Evolutionary conservation across 352 stramenopile genomes (phyloP), one percentile per base, ranked within the genome.

Genomic region (Globisporangium cylindrosporum): DNA sequence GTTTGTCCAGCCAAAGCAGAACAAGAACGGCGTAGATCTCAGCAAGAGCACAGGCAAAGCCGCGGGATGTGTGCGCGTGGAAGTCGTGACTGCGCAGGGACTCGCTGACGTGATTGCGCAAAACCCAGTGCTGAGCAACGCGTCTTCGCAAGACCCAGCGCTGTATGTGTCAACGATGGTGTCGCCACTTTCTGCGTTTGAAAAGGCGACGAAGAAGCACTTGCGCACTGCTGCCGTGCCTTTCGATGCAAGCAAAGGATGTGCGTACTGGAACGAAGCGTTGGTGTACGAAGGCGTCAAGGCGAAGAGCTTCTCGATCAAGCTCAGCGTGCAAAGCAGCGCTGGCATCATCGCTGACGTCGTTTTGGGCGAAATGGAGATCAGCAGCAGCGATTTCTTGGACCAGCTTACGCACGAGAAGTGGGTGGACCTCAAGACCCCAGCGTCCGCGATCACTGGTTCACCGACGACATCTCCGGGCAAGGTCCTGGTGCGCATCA

Each of bases 11-110:
- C 64, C 32, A 20, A 86, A 84, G 71, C 81, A 84, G 66, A 95
- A 95, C 73, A 91, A 86, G 72, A 72, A 92, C 46, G 88, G 84
- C n/a, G 79, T 95, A 34, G 88, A 95, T 64, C 29, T 93, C 38
- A 67, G 85, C 53, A 43, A 70, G 53, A 77, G 67, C 51, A 82
- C 82, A 25, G 74, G 80, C 57, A 93, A 91, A 62, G 86, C 84
- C 24, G 71, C 72, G 25, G 88, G 88, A 6, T 62, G 72, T 25
- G 64, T 92, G 32, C 73, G 59, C 8, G 74, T 95, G 63, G 72
- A 83, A 43, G 82, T 94, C 22, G 59, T 89, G 22, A 63, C 68
- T 1, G 84, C 76, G 38, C 22, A 88, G 73, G 68, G 75, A 60
- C 25, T 79, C 71, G 66, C 54, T 25, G 38, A 71, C 54, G 73